Evolutionary conservation across 768 basidiomycete genomes (phyloP).

Genomic region (Dioszegia crocea): DNA sequence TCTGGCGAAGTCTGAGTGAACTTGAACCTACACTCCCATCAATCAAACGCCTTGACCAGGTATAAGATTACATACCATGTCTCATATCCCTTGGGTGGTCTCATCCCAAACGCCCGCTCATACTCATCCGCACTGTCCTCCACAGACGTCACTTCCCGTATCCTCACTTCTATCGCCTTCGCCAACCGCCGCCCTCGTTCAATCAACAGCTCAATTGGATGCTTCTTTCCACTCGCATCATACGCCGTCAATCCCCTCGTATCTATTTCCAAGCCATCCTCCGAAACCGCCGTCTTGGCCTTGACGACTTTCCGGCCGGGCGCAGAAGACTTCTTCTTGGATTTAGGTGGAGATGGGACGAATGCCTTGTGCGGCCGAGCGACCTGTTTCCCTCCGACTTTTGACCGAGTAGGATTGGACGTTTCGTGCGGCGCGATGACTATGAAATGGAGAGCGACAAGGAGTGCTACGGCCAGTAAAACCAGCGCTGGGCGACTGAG

Average conservation of each 20-base stretch:
- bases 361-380: not conserved
- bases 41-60: not conserved
- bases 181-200: constrained; percentile 27
- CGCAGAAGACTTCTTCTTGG: not conserved
- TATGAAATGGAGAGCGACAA: not conserved
- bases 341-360: constrained; percentile 8
- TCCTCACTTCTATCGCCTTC: constrained; percentile 15
- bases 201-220: constrained; percentile 32
- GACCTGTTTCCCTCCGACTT: not conserved
- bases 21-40: constrained; percentile 19
- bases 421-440: not conserved
- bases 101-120: constrained; percentile 25
- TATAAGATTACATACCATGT: constrained; percentile 34
- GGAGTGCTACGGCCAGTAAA: not conserved
- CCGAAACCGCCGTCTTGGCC: not conserved
- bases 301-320: not conserved
- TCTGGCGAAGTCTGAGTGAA: constrained; percentile 22
- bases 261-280: constrained; percentile 10
- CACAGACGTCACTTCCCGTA: constrained; percentile 19
- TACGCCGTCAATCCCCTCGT: not conserved
- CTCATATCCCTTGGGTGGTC: constrained; percentile 34
- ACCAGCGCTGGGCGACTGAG: not conserved
- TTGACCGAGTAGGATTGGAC: not conserved
- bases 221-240: constrained; percentile 3
- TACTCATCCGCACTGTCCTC: constrained; percentile 38